Conservation (phyloP, 495 filamentous ascomycete genomes). For the Penicillium canescens region DNA sequence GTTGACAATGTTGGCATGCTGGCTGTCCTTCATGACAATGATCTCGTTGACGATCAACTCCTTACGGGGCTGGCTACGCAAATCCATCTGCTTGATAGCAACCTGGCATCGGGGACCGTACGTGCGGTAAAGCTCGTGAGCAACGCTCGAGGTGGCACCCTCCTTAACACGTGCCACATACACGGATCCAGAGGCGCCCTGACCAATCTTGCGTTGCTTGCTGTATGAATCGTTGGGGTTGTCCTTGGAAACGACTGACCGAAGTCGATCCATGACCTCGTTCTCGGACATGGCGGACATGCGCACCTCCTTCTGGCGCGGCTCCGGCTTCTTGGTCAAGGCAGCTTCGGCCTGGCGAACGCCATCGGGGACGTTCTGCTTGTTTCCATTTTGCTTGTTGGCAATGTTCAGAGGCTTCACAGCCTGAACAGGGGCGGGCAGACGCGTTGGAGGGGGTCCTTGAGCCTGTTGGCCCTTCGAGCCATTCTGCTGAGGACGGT, state of each 20-base stretch:
- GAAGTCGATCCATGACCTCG: slow-evolving; percentile 93
- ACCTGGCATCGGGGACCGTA: slow-evolving; percentile 78
- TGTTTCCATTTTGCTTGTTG: slow-evolving; percentile 63
- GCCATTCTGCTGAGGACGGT: slow-evolving; percentile 39
- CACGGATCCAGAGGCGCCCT: slow-evolving; percentile 95
- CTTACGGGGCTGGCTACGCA: slow-evolving; percentile 94
- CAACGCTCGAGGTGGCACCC: slow-evolving; percentile 62
- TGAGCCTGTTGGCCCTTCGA: slow-evolving; percentile 36
- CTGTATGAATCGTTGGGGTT: slow-evolving; percentile 90
- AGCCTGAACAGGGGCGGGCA: slow-evolving; percentile 64
- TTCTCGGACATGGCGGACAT: slow-evolving; percentile 97
- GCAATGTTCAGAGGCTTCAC: slow-evolving; percentile 91
- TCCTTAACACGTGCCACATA: slow-evolving; percentile 95
- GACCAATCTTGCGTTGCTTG: slow-evolving; percentile 99
- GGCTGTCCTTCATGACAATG: slow-evolving; percentile 99
- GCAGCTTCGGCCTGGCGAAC: slow-evolving; percentile 82
- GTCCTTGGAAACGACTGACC: slow-evolving; percentile 89
- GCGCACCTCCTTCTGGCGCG: slow-evolving; percentile 84
- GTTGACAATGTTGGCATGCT: slow-evolving; percentile 97
- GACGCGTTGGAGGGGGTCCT: slow-evolving; percentile 47
- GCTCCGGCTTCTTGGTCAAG: slow-evolving; percentile 69
- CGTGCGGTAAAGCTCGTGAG: slow-evolving; percentile 63
- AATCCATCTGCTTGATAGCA: slow-evolving; percentile 99
- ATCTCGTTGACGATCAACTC: slow-evolving; percentile 99
- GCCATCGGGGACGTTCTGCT: slow-evolving; percentile 54